phyloP scores from a whole-genome alignment of 306 rosid species.

The Chamaecrista fasciculata region DNA sequence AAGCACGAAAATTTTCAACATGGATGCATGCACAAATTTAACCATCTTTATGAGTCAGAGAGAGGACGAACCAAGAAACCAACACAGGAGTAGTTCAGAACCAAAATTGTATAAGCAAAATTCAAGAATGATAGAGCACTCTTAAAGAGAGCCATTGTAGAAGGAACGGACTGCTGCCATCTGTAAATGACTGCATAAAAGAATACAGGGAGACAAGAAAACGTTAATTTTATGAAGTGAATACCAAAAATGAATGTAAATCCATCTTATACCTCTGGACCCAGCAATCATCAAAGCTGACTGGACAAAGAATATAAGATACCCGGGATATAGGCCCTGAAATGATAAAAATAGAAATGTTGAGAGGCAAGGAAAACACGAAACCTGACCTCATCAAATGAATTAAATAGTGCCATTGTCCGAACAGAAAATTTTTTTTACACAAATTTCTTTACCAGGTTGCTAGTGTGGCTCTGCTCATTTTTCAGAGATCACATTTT shows the following conservation, averaged over 20 bases:
- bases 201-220: constrained; percentile 21
- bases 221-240: constrained; percentile 28
- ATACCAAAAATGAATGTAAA: not conserved
- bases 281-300: constrained; percentile 99
- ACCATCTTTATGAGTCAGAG: constrained; percentile 22
- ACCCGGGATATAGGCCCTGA: constrained; percentile 97
- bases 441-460: not conserved
- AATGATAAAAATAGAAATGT: constrained; percentile 25
- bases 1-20: constrained; percentile 8
- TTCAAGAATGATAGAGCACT: constrained; percentile 56
- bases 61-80: constrained; percentile 82
- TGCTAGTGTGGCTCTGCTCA: not conserved
- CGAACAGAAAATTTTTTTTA: not conserved
- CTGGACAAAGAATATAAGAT: constrained; percentile 94
- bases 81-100: constrained; percentile 87
- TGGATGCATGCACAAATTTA: not conserved
- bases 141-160: constrained; percentile 52
- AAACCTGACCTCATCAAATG: constrained; percentile 2
- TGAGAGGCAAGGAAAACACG: not conserved
- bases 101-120: constrained; percentile 79
- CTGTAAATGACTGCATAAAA: constrained; percentile 79
- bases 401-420: not conserved
- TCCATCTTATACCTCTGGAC: constrained; percentile 69
- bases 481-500: not conserved
- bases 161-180: constrained; percentile 87